Base-by-base conservation (phyloP, 768 basidiomycete genomes). In the Austroboletus eburneus region DNA sequence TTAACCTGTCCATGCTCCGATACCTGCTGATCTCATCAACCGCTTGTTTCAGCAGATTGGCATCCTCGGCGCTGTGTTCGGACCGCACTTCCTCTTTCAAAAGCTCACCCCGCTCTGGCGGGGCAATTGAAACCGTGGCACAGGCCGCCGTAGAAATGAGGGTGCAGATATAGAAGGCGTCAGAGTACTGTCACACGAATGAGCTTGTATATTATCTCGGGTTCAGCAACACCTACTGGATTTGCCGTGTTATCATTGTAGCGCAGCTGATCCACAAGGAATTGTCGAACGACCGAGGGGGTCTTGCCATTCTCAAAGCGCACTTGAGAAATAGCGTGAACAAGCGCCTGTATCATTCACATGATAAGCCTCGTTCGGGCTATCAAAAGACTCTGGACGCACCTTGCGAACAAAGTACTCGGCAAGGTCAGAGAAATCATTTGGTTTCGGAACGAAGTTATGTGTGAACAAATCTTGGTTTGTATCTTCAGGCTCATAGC, bases 321-420 rank as follows among this genome's bases (percentile, higher is more conserved):
- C 42, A 94, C 81, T 56, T 85, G 79, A 13, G 93, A 86, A 25
- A 95, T 84, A 13, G 92, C 84, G 55, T 83, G 81, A 45, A 97
- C 68, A 44, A 95, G 73, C 44, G 77, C 78, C 91, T 94, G 57
- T 9, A 29, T 41, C 33, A 40, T 29, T 17, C n/a, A n/a, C n/a
- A n/a, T n/a, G 32, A 30, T 56, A 35, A 63, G 41, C 27, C 24
- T 42, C 16, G 17, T 27, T 2, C 38, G 24, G 40, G 22, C 29
- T 29, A 41, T 8, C 16, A 36, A 43, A 46, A 35, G 25, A 34
- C 27, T 40, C 42, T 24, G 14, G 43, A 50, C 38, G 44, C 49
- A 89, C 95, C 80, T 95, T 95, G 55, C 90, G 86, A 22, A 98
- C 87, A 57, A 96, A 94, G 64, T 98, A 97, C 55, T 96, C 91